Evolutionary conservation across 2,329 filamentous ascomycete genomes (phyloP).

Genomic region (Colletotrichum orchidophilum): DNA sequence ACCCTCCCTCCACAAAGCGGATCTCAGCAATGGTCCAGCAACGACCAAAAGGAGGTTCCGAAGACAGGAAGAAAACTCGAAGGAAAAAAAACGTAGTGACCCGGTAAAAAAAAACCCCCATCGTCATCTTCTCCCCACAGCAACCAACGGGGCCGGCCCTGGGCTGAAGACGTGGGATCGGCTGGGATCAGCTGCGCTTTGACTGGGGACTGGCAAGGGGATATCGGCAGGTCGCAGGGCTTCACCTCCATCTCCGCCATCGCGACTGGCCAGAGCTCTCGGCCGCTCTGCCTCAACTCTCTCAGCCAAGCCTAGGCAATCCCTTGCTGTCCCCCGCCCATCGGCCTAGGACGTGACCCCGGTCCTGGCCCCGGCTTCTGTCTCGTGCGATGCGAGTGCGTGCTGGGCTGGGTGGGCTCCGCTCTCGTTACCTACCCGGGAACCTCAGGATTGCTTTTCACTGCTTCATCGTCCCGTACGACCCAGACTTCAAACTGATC

Average conservation of each 20-base stretch:
- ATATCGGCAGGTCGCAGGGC: conserved; percentile 25
- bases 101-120: conserved; percentile 27
- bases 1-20: conserved; percentile 21
- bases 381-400: conserved; percentile 18
- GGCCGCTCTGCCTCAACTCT: conserved; percentile 23
- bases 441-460: conserved; percentile 20
- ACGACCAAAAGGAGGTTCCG: conserved; percentile 20
- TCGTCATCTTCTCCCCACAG: conserved; percentile 34
- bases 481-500: conserved; percentile 2
- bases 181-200: conserved; percentile 23
- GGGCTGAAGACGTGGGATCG: conserved; percentile 32
- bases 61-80: conserved; percentile 10
- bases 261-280: conserved; percentile 30
- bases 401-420: conserved; percentile 14
- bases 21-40: conserved; percentile 19
- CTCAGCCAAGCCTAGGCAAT: conserved; percentile 23
- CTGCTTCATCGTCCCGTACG: conserved; percentile 13
- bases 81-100: conserved; percentile 4
- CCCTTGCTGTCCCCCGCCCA: conserved; percentile 30
- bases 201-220: conserved; percentile 15
- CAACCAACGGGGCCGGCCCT: conserved; percentile 33
- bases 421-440: conserved; percentile 5
- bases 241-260: conserved; percentile 31
- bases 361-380: conserved; percentile 8
- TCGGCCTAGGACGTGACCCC: conserved; percentile 16